Percentiles rank a stretch among this genome's conserved stretches.
phyloP scores from a whole-genome alignment of 2,329 filamentous ascomycete genomes.

The Tolypocladium sp. region DNA sequence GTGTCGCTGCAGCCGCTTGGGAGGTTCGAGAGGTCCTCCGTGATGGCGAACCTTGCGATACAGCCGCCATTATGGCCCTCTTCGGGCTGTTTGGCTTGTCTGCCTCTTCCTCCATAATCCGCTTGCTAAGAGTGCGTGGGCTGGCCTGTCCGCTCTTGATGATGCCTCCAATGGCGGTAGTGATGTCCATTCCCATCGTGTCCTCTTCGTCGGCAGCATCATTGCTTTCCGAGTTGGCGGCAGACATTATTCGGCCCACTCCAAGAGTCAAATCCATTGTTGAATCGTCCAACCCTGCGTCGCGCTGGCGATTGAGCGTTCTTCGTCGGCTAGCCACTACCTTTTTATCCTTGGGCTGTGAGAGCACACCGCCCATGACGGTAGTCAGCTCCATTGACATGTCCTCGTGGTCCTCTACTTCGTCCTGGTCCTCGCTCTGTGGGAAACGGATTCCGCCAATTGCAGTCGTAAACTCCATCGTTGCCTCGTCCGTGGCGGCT shows the following conservation, averaged over 20 bases:
- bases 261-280: constrained; percentile 49
- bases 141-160: constrained; percentile 27
- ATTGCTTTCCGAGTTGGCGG: constrained; percentile 4
- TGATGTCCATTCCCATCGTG: constrained; percentile 61
- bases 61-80: constrained; percentile 23
- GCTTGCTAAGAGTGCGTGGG: constrained; percentile 35
- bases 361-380: constrained; percentile 48
- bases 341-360: constrained; percentile 16
- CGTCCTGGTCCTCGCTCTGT: constrained; percentile 20
- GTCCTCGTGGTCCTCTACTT: constrained; percentile 48
- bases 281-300: constrained; percentile 18
- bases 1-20: constrained; percentile 19
- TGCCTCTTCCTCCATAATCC: constrained; percentile 49
- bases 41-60: constrained; percentile 11
- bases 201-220: constrained; percentile 22
- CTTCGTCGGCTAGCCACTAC: constrained; percentile 11
- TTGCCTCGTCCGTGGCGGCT: constrained; percentile 30
- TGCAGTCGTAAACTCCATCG: constrained; percentile 77
- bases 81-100: constrained; percentile 36
- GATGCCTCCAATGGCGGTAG: constrained; percentile 54
- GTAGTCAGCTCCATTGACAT: constrained; percentile 74
- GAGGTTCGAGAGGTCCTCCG: constrained; percentile 8
- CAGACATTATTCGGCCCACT: constrained; percentile 43
- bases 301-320: constrained; percentile 21
- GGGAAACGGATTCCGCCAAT: constrained; percentile 57